Conservation (phyloP, 306 rosid species). For the Hippophae rhamnoides region DNA sequence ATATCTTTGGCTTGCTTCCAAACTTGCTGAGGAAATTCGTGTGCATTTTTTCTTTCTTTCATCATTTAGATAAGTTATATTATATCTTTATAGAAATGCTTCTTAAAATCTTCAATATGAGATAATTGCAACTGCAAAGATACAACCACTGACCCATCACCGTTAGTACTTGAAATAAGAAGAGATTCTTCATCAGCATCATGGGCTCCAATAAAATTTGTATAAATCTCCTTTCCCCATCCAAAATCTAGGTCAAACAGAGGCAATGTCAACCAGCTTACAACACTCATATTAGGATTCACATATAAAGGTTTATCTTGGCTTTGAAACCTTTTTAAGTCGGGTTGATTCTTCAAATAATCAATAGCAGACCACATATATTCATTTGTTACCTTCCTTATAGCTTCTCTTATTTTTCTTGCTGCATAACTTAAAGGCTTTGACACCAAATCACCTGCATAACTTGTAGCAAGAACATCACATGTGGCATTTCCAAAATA, state of each 20-base stretch:
- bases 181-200: constrained; percentile 25
- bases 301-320: constrained; percentile 9
- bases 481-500: constrained; percentile 39
- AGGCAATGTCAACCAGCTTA: constrained; percentile 39
- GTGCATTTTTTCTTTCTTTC: too few relatives aligned
- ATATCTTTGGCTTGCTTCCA: too few relatives aligned
- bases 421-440: constrained; percentile 12
- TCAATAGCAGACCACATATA: constrained; percentile 11
- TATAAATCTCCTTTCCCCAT: constrained; percentile 35
- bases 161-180: constrained; percentile 18
- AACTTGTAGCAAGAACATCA: constrained; percentile 21
- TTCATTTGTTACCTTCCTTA: constrained; percentile 15
- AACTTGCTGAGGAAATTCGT: too few relatives aligned
- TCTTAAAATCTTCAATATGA: constrained; percentile 34
- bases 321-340: neutral
- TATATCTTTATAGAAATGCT: constrained; percentile 28
- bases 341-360: neutral
- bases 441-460: neutral
- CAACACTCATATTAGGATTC: constrained; percentile 25
- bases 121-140: constrained; percentile 24
- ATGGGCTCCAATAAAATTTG: constrained; percentile 24
- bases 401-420: constrained; percentile 14
- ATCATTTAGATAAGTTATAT: neutral
- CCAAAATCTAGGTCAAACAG: constrained; percentile 40
- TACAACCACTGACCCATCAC: constrained; percentile 31